A percentile compares a stretch with the other conserved stretches of the same genome.
Conservation (phyloP, 305 asterid genomes). For the Solanum aculeatissimum region DNA sequence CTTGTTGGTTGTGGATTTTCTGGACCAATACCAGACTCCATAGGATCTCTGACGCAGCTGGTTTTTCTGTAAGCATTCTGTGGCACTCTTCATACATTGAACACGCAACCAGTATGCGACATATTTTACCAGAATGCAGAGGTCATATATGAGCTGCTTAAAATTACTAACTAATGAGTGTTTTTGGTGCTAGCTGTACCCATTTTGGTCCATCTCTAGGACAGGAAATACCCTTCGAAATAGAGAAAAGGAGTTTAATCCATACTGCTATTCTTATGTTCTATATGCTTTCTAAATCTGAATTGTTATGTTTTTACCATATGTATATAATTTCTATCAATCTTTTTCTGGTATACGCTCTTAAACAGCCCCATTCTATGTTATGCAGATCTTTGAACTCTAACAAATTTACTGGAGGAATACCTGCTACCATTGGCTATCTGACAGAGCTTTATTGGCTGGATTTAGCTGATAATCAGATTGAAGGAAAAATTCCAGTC, state of each 20-base stretch:
- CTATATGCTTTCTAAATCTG: neutral
- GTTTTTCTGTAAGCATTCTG: slow-evolving; percentile 48
- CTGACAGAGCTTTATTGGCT: slow-evolving; percentile 55
- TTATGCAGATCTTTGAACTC: slow-evolving; percentile 56
- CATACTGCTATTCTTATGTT: neutral
- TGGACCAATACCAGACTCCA: slow-evolving; percentile 52
- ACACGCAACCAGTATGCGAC: neutral
- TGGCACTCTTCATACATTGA: neutral
- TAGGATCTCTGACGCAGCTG: slow-evolving; percentile 44
- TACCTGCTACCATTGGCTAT: slow-evolving; percentile 60
- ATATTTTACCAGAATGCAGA: neutral
- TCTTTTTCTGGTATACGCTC: neutral
- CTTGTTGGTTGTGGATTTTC: slow-evolving; percentile 65
- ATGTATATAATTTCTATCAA: neutral
- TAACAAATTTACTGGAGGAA: slow-evolving; percentile 50
- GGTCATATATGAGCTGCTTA: neutral
- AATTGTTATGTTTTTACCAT: neutral
- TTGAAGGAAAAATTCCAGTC: slow-evolving; percentile 64
- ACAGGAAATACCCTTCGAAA: neutral
- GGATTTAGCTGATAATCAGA: slow-evolving; percentile 68
- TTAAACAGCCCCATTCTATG: neutral
- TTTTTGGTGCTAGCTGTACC: neutral
- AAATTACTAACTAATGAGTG: neutral
- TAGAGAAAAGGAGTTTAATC: neutral
- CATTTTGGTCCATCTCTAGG: neutral